A percentile compares a stretch with the other conserved stretches of the same genome.
Conservation (phyloP, 164 flowering plant genomes). For the Sedum album region DNA sequence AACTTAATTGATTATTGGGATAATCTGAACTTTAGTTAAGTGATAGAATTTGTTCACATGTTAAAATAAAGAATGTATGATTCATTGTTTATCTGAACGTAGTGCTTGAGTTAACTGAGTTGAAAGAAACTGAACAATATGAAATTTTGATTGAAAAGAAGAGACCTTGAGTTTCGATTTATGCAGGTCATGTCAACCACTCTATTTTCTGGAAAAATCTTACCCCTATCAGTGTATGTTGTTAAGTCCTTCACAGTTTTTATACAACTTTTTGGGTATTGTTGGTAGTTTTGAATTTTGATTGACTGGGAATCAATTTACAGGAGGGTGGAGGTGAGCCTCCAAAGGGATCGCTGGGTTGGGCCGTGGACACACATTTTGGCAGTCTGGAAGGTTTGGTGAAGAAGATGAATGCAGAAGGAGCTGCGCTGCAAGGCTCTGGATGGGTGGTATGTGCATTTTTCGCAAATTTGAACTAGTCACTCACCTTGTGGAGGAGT, state of each 20-base stretch:
- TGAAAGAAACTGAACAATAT: constrained; percentile 48
- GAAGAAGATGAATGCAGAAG: constrained; percentile 68
- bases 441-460: constrained; percentile 91
- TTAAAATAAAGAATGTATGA: too few species aligned
- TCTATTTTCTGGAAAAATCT: constrained; percentile 97
- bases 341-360: constrained; percentile 63
- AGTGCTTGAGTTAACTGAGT: too few species aligned
- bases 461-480: neutral
- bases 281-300: constrained; percentile 21
- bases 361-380: constrained; percentile 72
- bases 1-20: constrained; percentile 52
- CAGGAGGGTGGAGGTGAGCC: constrained; percentile 99
- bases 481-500: neutral
- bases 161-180: neutral
- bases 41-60: too few species aligned
- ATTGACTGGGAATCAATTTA: neutral
- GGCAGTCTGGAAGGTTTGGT: constrained; percentile 67
- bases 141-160: constrained; percentile 49
- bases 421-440: constrained; percentile 96
- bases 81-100: too few species aligned
- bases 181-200: constrained; percentile 88
- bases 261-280: constrained; percentile 48
- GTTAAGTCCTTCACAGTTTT: neutral
- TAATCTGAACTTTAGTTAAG: constrained; percentile 46
- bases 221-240: constrained; percentile 54